Evolutionary conservation across 139 green algal genomes (phyloP), one percentile per base, ranked within the genome.

Genomic region (Limnomonas spitsbergensis): DNA sequence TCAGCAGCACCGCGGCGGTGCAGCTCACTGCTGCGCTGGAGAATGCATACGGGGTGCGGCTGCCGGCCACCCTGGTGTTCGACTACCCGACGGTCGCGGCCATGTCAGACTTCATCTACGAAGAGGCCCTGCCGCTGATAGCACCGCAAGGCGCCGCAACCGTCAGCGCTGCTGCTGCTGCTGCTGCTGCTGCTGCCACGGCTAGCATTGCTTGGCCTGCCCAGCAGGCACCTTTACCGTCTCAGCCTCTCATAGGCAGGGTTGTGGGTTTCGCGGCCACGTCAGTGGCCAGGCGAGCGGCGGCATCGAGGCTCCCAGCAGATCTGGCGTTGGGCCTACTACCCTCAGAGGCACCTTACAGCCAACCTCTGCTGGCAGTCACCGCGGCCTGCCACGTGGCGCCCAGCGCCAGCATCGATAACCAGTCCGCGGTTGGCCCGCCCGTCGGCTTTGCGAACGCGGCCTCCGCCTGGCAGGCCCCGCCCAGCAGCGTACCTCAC

Each of bases 21-120:
- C 47, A 84, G 74, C 80, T 93, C 35, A 84, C 84, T 31, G 66
- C 69, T n/a, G 40, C 66, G 29, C 70, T 91, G 71, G 87, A 91
- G 75, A 29, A 4, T 0, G 39, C 37, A 32, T 40, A 89, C 27
- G 82, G 52, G 2, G 20, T 79, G 37, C 56, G 79, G 53, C 78
- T 92, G 61, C 88, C 84, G 0, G 70, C 81, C 31, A 91, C 88
- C 2, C 80, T 91, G 27, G 79, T 86, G 29, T 90, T 93, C 77
- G 89, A 93, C 78, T 88, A 90, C 82, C 88, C 89, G 0, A 87
- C 86, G 14, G 68, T 88, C 0, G 31, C n/a, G 29, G 80, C 77
- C 40, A 80, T 93, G 3, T 72, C 76, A 14, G 47, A 38, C 35
- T 88, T 82, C 78, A 71, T 92, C 4, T 27, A n/a, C n/a, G n/a